These are phyloP conservation scores for Penicillium aurantiogriseum DNA, from an alignment of 2,329 filamentous ascomycete species.

Conservation along the genomic window DNA sequence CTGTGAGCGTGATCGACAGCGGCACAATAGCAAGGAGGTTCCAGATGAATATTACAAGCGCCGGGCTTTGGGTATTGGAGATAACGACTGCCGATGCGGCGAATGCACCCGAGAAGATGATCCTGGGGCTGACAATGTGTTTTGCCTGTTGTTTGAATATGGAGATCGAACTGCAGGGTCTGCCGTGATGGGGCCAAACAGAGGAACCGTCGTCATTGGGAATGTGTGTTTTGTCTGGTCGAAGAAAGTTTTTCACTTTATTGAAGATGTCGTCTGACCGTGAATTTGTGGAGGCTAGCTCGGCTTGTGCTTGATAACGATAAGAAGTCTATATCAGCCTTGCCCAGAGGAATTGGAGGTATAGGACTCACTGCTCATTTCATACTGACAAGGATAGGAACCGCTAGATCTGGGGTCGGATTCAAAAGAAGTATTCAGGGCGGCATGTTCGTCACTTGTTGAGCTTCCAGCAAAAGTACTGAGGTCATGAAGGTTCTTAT, in stretches of 20 bases:
- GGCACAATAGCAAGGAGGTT: constrained; percentile 72
- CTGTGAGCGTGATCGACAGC: constrained; percentile 65
- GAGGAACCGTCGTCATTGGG: neutral
- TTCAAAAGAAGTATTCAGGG: constrained; percentile 1
- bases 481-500: constrained; percentile 3
- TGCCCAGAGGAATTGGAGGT: neutral
- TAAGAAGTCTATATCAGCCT: neutral
- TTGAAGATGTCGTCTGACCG: neutral
- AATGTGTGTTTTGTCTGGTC: neutral
- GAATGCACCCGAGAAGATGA: constrained; percentile 3
- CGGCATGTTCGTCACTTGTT: neutral
- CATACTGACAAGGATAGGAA: constrained; percentile 1
- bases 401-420: neutral
- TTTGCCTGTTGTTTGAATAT: neutral
- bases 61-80: constrained; percentile 1
- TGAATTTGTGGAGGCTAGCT: neutral
- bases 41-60: constrained; percentile 50
- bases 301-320: constrained; percentile 1
- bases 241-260: constrained; percentile 2
- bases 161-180: neutral
- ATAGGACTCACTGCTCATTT: neutral
- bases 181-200: neutral
- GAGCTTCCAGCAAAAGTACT: constrained; percentile 2
- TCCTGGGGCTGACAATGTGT: neutral
- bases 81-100: neutral